phyloP scores from a whole-genome alignment of 495 filamentous ascomycete genomes.

The Neurospora pannonica region DNA sequence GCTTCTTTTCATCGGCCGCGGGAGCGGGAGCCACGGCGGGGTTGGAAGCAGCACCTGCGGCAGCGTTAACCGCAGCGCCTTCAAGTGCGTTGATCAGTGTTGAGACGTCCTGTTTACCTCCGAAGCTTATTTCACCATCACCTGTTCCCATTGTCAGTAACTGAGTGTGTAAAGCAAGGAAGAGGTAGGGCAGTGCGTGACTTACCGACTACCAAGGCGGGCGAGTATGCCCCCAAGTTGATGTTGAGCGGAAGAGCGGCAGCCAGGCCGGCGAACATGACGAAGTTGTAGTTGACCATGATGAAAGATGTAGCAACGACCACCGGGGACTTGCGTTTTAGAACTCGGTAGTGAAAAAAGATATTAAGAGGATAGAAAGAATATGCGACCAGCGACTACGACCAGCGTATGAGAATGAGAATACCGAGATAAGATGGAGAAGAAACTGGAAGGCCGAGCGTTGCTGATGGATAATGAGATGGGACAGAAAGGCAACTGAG shows the following conservation, averaged over 20 bases:
- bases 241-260: conserved; percentile 49
- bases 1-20: conserved; percentile 4
- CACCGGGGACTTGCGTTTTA: not conserved
- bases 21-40: conserved; percentile 1
- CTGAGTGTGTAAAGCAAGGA: too few relatives aligned
- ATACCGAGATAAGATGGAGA: conserved; percentile 16
- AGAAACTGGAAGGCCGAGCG: conserved; percentile 17
- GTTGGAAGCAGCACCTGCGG: conserved; percentile 19
- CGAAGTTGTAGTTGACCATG: conserved; percentile 34
- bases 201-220: conserved; percentile 38
- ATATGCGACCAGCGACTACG: conserved; percentile 27
- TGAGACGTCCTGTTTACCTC: conserved; percentile 42
- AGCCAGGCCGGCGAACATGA: conserved; percentile 32
- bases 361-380: conserved; percentile 12
- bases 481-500: conserved; percentile 13
- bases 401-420: conserved; percentile 26
- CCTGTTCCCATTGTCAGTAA: conserved; percentile 35
- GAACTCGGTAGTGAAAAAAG: not conserved
- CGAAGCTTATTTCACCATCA: conserved; percentile 55
- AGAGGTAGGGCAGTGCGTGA: too few relatives aligned
- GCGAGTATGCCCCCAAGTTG: conserved; percentile 51
- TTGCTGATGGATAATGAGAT: conserved; percentile 32
- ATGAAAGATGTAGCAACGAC: conserved; percentile 10
- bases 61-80: conserved; percentile 39
- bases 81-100: conserved; percentile 39